Conservation (phyloP, 129 eudicot species). For the Artemisia tridentata region DNA sequence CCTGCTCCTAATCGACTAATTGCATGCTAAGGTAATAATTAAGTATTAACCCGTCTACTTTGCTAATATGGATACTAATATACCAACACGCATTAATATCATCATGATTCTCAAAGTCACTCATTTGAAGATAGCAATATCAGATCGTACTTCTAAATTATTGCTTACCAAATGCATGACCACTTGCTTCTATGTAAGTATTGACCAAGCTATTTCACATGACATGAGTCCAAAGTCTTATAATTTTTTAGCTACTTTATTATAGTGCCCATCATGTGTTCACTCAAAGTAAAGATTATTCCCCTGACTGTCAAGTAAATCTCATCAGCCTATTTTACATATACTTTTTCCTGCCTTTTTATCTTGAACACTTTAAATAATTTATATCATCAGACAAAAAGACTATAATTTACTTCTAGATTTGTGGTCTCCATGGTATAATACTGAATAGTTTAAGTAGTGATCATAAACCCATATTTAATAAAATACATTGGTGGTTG, state of each 20-base stretch:
- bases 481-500: background rate
- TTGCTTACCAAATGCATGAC: constrained; percentile 25
- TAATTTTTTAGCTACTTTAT: constrained; percentile 1
- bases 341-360: constrained; percentile 1
- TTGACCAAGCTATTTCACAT: constrained; percentile 28
- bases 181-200: constrained; percentile 11
- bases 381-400: background rate
- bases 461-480: background rate
- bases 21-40: no score
- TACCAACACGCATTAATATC: no score
- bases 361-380: background rate
- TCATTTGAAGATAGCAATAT: background rate
- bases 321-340: constrained; percentile 15
- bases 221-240: constrained; percentile 28
- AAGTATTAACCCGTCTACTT: no score
- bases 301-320: constrained; percentile 31
- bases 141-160: background rate
- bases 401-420: background rate
- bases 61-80: no score
- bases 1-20: no score
- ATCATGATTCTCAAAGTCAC: background rate
- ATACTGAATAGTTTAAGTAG: background rate
- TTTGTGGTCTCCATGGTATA: constrained; percentile 17
- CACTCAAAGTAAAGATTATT: constrained; percentile 28
- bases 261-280: constrained; percentile 31